Percentiles rank a stretch among this genome's conserved stretches.
Evolutionary conservation across 805 yeast genomes (phyloP).

Genomic region (Cyberlindnera saturnus): DNA sequence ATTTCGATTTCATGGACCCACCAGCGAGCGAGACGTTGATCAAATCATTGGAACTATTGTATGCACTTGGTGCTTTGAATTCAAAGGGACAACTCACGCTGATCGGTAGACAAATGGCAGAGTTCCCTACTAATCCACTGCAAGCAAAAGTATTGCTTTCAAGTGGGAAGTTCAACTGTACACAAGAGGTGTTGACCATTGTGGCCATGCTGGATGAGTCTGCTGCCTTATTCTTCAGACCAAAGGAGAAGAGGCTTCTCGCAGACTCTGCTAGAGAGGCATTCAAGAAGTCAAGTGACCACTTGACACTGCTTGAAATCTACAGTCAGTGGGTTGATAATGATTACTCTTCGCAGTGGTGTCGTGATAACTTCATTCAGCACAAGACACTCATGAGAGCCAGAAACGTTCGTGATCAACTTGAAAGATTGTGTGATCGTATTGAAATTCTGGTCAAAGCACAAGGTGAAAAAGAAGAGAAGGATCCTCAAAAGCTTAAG

Average conservation of each 20-base stretch:
- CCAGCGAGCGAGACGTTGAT: slow-evolving; percentile 73
- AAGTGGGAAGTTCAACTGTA: slow-evolving; percentile 55
- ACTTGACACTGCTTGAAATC: slow-evolving; percentile 64
- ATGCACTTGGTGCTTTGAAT: slow-evolving; percentile 81
- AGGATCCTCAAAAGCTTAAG: slow-evolving; percentile 43
- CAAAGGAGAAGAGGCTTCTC: slow-evolving; percentile 56
- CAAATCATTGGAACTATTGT: slow-evolving; percentile 74
- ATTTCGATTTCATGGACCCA: slow-evolving; percentile 87
- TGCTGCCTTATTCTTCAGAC: slow-evolving; percentile 62
- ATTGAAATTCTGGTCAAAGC: slow-evolving; percentile 37
- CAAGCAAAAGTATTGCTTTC: slow-evolving; percentile 69
- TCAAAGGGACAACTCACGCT: slow-evolving; percentile 72
- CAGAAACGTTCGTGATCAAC: slow-evolving; percentile 64
- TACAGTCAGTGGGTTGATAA: slow-evolving; percentile 72
- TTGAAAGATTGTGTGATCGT: slow-evolving; percentile 52
- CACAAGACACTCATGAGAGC: slow-evolving; percentile 65
- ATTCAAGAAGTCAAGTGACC: slow-evolving; percentile 63
- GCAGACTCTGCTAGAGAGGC: slow-evolving; percentile 60
- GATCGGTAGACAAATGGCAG: slow-evolving; percentile 81
- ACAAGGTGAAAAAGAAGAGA: slow-evolving; percentile 27
- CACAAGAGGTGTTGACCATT: slow-evolving; percentile 64
- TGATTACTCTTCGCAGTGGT: slow-evolving; percentile 73
- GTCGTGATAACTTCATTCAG: slow-evolving; percentile 77
- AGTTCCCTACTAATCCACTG: slow-evolving; percentile 89
- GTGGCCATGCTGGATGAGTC: slow-evolving; percentile 82